Evolutionary conservation across 2,329 filamentous ascomycete species (phyloP).

Genomic region (Dendryphion nanum): DNA sequence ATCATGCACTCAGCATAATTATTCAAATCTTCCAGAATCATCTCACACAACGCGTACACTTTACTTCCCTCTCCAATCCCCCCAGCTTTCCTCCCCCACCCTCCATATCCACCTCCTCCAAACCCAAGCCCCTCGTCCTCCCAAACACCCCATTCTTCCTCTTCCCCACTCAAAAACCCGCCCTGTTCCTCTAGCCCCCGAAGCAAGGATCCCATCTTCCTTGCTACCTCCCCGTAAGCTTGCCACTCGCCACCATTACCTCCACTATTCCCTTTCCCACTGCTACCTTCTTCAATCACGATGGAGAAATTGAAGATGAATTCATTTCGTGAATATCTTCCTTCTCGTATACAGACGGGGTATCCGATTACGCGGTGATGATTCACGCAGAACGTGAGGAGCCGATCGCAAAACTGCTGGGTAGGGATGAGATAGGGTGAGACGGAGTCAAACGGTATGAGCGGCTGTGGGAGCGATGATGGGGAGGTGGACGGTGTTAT

Average conservation of each 20-base stretch:
- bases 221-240: conserved; percentile 80
- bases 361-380: conserved; percentile 82
- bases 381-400: conserved; percentile 72
- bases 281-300: conserved; percentile 68
- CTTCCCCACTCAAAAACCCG: conserved; percentile 71
- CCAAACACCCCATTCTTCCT: conserved; percentile 30
- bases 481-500: conserved; percentile 45
- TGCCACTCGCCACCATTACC: conserved; percentile 63
- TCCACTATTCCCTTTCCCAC: too few species aligned
- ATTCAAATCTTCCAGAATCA: conserved; percentile 87
- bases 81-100: background rate
- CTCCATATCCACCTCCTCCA: conserved; percentile 1
- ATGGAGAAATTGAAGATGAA: conserved; percentile 99
- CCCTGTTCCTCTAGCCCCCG: conserved; percentile 89
- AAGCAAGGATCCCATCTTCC: conserved; percentile 81
- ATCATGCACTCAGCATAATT: conserved; percentile 99
- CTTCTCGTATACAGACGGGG: conserved; percentile 77
- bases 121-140: conserved; percentile 1
- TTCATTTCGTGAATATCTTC: conserved; percentile 84
- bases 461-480: conserved; percentile 54
- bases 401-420: conserved; percentile 91
- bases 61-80: conserved; percentile 42
- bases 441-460: conserved; percentile 83
- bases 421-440: conserved; percentile 93
- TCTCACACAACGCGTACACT: conserved; percentile 73